A percentile compares a stretch with the other conserved stretches of the same genome.
Conservation (phyloP, 73 alveolate species). For the Urostyla sp. region DNA sequence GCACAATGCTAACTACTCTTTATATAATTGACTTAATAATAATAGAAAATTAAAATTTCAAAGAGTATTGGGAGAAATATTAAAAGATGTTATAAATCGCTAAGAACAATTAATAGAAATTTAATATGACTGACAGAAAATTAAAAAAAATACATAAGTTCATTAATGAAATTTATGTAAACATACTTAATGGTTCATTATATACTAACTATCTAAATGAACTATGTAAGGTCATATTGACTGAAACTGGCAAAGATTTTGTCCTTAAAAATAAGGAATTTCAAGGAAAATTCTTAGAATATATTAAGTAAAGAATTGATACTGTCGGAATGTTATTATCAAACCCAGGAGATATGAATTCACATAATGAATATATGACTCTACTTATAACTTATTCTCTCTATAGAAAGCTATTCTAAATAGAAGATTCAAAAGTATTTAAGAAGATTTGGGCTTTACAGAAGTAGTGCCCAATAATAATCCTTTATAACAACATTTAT, state of each 20-base stretch:
- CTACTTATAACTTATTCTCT: constrained; percentile 81
- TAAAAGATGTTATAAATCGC: constrained; percentile 83
- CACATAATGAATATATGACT: constrained; percentile 73
- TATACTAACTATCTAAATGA: constrained; percentile 47
- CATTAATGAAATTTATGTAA: constrained; percentile 41
- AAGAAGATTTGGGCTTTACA: constrained; percentile 85
- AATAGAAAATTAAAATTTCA: constrained; percentile 79
- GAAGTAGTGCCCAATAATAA: constrained; percentile 80
- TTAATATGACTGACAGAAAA: constrained; percentile 68
- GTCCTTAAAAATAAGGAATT: constrained; percentile 77
- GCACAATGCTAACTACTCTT: constrained; percentile 72
- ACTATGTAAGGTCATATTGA: constrained; percentile 48
- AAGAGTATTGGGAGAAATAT: constrained; percentile 82
- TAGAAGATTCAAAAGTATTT: constrained; percentile 73
- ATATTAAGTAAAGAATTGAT: constrained; percentile 70
- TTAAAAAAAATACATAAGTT: constrained; percentile 76
- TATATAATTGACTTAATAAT: constrained; percentile 83
- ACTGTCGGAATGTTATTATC: constrained; percentile 61
- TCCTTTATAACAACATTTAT: constrained; percentile 73
- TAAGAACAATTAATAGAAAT: constrained; percentile 77
- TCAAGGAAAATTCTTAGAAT: constrained; percentile 65
- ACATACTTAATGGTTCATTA: constrained; percentile 54
- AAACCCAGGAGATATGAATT: constrained; percentile 69
- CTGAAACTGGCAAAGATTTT: constrained; percentile 55
- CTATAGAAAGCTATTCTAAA: constrained; percentile 76